Base-by-base conservation (phyloP, 2,329 filamentous ascomycete genomes). In the Diaporthe vexans region DNA sequence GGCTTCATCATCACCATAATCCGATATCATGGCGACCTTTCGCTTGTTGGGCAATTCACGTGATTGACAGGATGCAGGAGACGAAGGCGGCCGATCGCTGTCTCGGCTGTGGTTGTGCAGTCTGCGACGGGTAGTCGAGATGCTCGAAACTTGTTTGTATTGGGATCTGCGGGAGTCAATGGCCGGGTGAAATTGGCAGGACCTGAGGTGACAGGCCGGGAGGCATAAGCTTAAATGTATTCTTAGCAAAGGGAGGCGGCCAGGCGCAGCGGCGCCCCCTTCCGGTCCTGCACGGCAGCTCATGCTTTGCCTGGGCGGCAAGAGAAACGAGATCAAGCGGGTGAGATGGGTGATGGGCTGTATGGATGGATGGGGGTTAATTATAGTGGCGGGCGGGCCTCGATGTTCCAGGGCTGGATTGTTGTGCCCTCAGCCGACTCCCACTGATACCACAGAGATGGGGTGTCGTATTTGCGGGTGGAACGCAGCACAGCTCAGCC, bases 341-440 rank as follows among this genome's bases (percentile, higher is more conserved):
- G 29, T 11, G 29, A 52, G 46, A 15, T 52, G 13, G 63, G 11
- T 37, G 21, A 29, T 35, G 11, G 37, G 37, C 54, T 11, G 40
- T 13, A 1, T 43, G 40, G 43, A 21, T 59, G 26, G 40, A 37
- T 29, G 29, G 37, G 21, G 17, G 46, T 63, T 72, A 72, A 72
- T 48, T 63, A 72, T 72, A 63, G 69, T 33, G 33, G 54, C n/a
- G 24, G 57, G 51, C 71, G 29, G 63, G 63, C 63, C 63, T 46
- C 40, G 40, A 26, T 63, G 58, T 26, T 26, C 24, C 58, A 29
- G 40, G 58, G 58, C 58, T 46, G 40, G 40, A 43, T 17, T 43
- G 4, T 43, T 43, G 2, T 43, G 40, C 40, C 40, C 40, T 17
- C 10, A 15, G 58, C 6, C 43, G 19, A 26, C 7, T 26, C 24